Evolutionary conservation across 371 early-diverging fungal genomes (phyloP).

Genomic region (Zopfochytrium polystomum): DNA sequence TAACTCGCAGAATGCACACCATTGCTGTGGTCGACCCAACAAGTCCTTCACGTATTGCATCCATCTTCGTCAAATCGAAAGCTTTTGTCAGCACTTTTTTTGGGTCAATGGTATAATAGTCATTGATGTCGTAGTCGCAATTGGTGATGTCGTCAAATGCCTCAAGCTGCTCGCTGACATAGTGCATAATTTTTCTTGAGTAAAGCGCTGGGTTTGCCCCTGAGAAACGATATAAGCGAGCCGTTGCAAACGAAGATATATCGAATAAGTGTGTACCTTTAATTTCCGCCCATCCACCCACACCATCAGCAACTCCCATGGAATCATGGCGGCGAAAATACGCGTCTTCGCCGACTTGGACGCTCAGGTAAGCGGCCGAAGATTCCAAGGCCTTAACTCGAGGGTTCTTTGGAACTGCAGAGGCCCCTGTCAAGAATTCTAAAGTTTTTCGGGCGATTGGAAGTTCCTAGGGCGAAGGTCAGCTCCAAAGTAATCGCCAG

Average conservation of each 20-base stretch:
- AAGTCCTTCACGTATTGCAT: conserved; percentile 62
- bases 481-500: too few relatives aligned
- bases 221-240: conserved; percentile 23
- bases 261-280: conserved; percentile 51
- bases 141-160: conserved; percentile 66
- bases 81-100: conserved; percentile 71
- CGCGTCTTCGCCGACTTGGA: conserved; percentile 67
- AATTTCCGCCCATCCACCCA: conserved; percentile 52
- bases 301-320: conserved; percentile 55
- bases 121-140: conserved; percentile 62
- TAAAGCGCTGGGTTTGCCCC: conserved; percentile 85
- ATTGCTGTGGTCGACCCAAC: conserved; percentile 90
- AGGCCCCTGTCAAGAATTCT: too few relatives aligned
- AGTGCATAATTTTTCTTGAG: conserved; percentile 89
- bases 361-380: too few relatives aligned
- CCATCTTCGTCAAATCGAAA: conserved; percentile 67
- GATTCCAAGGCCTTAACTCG: too few relatives aligned
- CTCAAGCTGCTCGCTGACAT: conserved; percentile 76
- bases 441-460: too few relatives aligned
- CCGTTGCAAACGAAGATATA: background rate
- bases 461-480: too few relatives aligned
- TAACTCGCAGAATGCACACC: conserved; percentile 70
- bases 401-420: too few relatives aligned
- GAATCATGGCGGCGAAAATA: conserved; percentile 60
- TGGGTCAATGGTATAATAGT: conserved; percentile 73